Percentiles rank a stretch among this genome's conserved stretches.
Evolutionary conservation across 2,329 filamentous ascomycete genomes (phyloP).

Genomic region (Didymella pinodella): DNA sequence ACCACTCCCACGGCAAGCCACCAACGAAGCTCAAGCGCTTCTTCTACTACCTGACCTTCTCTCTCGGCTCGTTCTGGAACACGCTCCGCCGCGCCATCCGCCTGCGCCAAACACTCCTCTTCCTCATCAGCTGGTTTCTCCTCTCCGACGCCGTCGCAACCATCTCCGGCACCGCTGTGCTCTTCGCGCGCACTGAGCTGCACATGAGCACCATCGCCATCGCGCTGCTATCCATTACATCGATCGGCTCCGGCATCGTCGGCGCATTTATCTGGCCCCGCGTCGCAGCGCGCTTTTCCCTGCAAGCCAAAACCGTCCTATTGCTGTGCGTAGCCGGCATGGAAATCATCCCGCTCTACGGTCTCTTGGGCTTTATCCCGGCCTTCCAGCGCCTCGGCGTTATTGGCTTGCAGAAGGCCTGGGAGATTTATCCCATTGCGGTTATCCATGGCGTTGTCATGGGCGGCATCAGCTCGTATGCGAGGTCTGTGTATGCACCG

Average conservation of each 20-base stretch:
- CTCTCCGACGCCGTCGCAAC: constrained; percentile 92
- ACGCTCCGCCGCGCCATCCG: constrained; percentile 76
- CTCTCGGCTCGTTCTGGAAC: constrained; percentile 81
- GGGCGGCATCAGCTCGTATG: constrained; percentile 86
- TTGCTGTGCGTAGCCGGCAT: constrained; percentile 84
- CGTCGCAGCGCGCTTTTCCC: constrained; percentile 70
- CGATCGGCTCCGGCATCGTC: constrained; percentile 81
- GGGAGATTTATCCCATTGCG: constrained; percentile 91
- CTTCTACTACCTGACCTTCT: constrained; percentile 75
- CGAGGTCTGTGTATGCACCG: constrained; percentile 86
- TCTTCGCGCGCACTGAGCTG: constrained; percentile 90
- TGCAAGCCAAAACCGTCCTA: constrained; percentile 82
- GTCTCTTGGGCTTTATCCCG: constrained; percentile 82
- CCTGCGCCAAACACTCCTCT: constrained; percentile 75
- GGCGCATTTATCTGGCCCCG: constrained; percentile 89
- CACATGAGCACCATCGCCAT: constrained; percentile 86
- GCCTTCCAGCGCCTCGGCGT: constrained; percentile 76
- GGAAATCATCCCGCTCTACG: constrained; percentile 89
- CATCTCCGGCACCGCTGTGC: constrained; percentile 88
- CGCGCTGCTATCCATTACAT: constrained; percentile 88
- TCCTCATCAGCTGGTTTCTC: constrained; percentile 87
- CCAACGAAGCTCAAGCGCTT: constrained; percentile 39
- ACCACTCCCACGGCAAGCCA: constrained; percentile 22
- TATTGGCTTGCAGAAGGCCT: constrained; percentile 81
- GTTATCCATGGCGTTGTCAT: constrained; percentile 89